Percentiles rank a stretch among this genome's conserved stretches.
Evolutionary conservation across 1,139 yeast genomes (phyloP).

Genomic region (Williopsis jadinii): DNA sequence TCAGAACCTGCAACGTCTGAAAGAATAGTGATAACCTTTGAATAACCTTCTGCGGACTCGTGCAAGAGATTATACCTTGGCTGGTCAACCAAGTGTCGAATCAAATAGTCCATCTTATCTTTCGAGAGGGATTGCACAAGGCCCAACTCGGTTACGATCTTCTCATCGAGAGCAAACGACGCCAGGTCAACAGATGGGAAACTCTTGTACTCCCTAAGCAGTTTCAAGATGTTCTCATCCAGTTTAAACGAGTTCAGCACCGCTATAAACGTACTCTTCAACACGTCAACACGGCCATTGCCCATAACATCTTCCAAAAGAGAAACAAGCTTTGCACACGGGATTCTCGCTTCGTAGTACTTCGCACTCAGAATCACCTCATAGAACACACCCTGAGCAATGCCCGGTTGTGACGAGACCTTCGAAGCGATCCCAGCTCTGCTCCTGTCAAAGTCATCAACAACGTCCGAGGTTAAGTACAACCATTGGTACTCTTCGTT

Average conservation of each 20-base stretch:
- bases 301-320: conserved; percentile 5
- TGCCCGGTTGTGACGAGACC: neutral
- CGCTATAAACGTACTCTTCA: conserved; percentile 12
- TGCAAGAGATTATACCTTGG: conserved; percentile 66
- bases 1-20: conserved; percentile 35
- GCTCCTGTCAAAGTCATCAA: neutral
- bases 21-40: conserved; percentile 57
- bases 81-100: conserved; percentile 36
- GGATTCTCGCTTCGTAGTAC: conserved; percentile 12
- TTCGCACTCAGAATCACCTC: conserved; percentile 16
- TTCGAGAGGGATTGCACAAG: conserved; percentile 2
- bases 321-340: conserved; percentile 3
- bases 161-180: conserved; percentile 7
- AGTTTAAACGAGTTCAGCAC: conserved; percentile 13
- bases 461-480: conserved; percentile 8
- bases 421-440: neutral
- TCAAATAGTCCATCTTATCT: conserved; percentile 1
- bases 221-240: conserved; percentile 6
- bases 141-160: conserved; percentile 5
- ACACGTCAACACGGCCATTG: neutral
- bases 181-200: conserved; percentile 11
- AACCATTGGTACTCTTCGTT: conserved; percentile 10
- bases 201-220: conserved; percentile 8
- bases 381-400: conserved; percentile 12
- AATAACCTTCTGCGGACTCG: conserved; percentile 78